A percentile compares a stretch with the other conserved stretches of the same genome.
These are phyloP conservation scores for Nakazawaea ambrosiae DNA, from an alignment of 805 yeast genomes.

Conservation along the genomic window DNA sequence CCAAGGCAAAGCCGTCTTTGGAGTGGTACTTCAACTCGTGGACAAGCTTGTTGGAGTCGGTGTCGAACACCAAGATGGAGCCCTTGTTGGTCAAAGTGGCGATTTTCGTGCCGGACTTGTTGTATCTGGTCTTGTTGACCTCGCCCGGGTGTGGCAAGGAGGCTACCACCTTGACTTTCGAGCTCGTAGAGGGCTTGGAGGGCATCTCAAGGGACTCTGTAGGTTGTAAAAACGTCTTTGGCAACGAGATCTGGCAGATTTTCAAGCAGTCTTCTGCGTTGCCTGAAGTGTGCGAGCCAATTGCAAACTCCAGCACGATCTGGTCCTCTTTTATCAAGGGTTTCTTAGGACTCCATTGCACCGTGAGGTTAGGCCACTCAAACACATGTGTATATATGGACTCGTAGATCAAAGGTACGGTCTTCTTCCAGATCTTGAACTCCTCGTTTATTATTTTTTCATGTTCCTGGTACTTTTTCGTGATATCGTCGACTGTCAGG, in stretches of 20 bases:
- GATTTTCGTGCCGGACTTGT: conserved; percentile 39
- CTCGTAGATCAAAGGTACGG: conserved; percentile 73
- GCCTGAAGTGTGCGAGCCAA: conserved; percentile 42
- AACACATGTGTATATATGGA: conserved; percentile 62
- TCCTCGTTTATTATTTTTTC: conserved; percentile 71
- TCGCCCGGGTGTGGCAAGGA: conserved; percentile 62
- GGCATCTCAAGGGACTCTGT: conserved; percentile 21
- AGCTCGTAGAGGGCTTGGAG: conserved; percentile 22
- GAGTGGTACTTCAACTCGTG: conserved; percentile 45
- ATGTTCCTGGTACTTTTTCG: conserved; percentile 37
- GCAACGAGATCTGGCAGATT: conserved; percentile 36
- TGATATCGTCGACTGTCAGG: conserved; percentile 6
- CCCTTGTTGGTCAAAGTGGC: conserved; percentile 54
- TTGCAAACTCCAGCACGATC: conserved; percentile 30
- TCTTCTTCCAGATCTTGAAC: conserved; percentile 77
- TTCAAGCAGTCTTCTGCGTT: conserved; percentile 36
- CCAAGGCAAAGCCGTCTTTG: conserved; percentile 63
- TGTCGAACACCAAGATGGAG: conserved; percentile 36
- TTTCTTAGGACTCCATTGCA: conserved; percentile 57
- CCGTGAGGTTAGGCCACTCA: conserved; percentile 64
- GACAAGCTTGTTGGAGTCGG: conserved; percentile 14
- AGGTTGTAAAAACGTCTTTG: conserved; percentile 35
- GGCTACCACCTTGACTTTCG: conserved; percentile 35
- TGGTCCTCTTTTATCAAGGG: conserved; percentile 16
- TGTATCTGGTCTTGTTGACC: conserved; percentile 53